phyloP scores from a whole-genome alignment of 2,329 filamentous ascomycete species.

The Stagonosporopsis chrysanthemi region DNA sequence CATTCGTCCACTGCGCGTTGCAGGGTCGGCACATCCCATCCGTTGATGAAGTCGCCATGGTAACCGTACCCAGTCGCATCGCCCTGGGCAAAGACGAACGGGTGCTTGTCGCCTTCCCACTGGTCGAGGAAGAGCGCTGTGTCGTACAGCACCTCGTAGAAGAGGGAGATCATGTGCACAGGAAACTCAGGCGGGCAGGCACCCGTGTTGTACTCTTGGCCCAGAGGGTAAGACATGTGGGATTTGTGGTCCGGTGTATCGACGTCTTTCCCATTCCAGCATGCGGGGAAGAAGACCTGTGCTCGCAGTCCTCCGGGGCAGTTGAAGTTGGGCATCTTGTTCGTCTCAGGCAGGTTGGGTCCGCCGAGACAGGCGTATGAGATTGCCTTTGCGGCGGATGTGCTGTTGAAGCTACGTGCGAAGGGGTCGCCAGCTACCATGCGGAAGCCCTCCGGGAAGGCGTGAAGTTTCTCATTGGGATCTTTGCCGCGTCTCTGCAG shows the following conservation, averaged over 20 bases:
- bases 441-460: conserved; percentile 75
- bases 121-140: conserved; percentile 59
- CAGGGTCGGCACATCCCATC: conserved; percentile 71
- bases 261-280: conserved; percentile 70
- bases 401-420: conserved; percentile 62
- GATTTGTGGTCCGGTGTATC: conserved; percentile 67
- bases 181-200: conserved; percentile 63
- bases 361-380: conserved; percentile 63
- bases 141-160: conserved; percentile 65
- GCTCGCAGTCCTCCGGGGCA: conserved; percentile 68
- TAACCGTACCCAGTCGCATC: conserved; percentile 74
- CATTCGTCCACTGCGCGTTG: conserved; percentile 73
- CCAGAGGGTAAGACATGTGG: conserved; percentile 68
- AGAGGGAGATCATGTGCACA: conserved; percentile 63
- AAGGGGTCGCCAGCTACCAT: conserved; percentile 74
- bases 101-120: conserved; percentile 54
- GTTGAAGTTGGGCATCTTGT: conserved; percentile 73
- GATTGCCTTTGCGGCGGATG: conserved; percentile 57
- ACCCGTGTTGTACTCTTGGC: conserved; percentile 56
- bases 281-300: conserved; percentile 76
- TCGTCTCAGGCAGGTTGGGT: conserved; percentile 46
- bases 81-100: conserved; percentile 69
- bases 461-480: conserved; percentile 67
- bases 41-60: conserved; percentile 75
- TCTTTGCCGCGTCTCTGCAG: conserved; percentile 60